Base-by-base conservation (phyloP, 306 rosid species). In the Inga oerstediana region DNA sequence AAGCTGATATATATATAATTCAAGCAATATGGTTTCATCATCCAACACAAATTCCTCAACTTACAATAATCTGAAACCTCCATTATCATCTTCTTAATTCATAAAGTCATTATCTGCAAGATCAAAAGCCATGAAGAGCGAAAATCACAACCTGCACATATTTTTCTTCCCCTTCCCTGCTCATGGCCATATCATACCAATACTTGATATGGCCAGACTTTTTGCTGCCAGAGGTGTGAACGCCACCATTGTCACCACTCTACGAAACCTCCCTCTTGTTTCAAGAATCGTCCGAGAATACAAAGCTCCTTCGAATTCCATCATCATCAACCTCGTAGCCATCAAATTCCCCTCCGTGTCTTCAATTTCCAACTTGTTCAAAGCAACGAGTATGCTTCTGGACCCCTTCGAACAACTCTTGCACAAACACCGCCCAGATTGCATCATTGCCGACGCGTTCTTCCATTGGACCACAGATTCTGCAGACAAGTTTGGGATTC, bases 381-480 rank as follows among this genome's bases (percentile, higher is more conserved):
- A 37, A 22, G 89, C 93, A 22, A 49, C 77, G 0, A 1, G 22
- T 2, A 30, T 85, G 51, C 86, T 94, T 4, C 80, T 74, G 49
- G 52, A 54, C 0, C 87, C 88, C 1, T 69, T 91, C 0, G 96
- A 91, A 67, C 56, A 83, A 0, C 81, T 89, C 6, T 8, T 92
- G 5, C 1, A 44, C 3, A 80, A 91, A 22, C 51, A 80, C 5
- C 67, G 46, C 0, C 97, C 98, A 0, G 24, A 76, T 73, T 89
- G 90, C 41, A 14, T 94, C 2, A 76, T 92, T 1, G 88, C 94
- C 4, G 93, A 83, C 80, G 49, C 68, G 46, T 80, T 90, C 35
- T 94, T 84, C 71, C 89, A 90, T 0, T 88, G 88, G 90, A 71
- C 88, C 0, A 82, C 90, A 0, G 89, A 90, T n/a, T 87, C 88